Evolutionary conservation across 1,284 basidiomycete genomes (phyloP), one percentile per base, ranked within the genome.

Genomic region (Rhizopogon parksii): DNA sequence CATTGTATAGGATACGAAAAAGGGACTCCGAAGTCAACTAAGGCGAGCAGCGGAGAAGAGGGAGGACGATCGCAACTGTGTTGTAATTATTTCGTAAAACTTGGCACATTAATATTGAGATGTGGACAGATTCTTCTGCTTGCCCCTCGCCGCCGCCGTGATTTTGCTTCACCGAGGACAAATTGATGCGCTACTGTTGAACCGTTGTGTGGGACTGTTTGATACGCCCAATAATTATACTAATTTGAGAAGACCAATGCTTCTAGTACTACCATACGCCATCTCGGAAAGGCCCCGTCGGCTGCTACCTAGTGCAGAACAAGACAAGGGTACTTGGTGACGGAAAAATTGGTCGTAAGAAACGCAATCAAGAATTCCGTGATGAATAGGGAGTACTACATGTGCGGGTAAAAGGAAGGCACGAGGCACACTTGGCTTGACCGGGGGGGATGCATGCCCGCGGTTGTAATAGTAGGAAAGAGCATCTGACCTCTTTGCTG

Each of bases 51-150:
- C 45, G 43, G 38, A 47, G 56, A 53, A 30, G 36, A 49, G 42
- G 19, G 37, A 58, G 51, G 47, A 50, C 46, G 61, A 48, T 35
- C 37, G 65, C 57, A 63, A 59, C 47, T 45, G 47, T 63, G 47
- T 8, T 57, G 64, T 65, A 59, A 67, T 57, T 15, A 64, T 68
- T 52, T 60, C 66, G 64, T 65, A 68, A 68, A 64, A 56, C 21
- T 56, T 21, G 51, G 47, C 65, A 60, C 55, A 66, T 53, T 24
- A 24, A 24, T 24, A 24, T 24, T 49, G 49, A 36, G 54, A 36
- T 50, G 11, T 12, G 30, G 30, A 32, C 30, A 32, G 30, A 32
- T 12, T 32, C 30, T 32, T 32, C 9, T 32, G 3, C 30, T 11
- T 32, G 27, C 8, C 27, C 27, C 27, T 27, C 21, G 21, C 21